These are phyloP conservation scores for Sambucus nigra DNA, from an alignment of 129 eudicot species.

Conservation along the genomic window DNA sequence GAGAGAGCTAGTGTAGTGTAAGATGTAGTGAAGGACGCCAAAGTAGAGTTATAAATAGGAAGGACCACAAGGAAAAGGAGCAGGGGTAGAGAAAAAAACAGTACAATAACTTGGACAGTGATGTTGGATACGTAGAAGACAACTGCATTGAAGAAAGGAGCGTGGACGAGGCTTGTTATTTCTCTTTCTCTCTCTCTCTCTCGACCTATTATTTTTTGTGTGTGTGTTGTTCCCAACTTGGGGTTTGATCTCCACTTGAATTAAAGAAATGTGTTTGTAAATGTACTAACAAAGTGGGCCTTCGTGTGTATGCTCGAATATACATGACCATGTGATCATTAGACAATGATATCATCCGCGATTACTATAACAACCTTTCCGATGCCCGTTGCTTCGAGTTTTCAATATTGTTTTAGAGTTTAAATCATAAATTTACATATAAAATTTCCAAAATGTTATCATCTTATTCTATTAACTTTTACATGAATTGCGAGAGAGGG, in stretches of 20 bases:
- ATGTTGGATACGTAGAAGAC: conserved; percentile 78
- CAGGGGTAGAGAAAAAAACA: conserved; percentile 19
- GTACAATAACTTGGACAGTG: conserved; percentile 39
- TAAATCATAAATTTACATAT: too few species aligned
- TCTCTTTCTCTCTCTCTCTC: neutral
- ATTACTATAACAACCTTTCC: too few species aligned
- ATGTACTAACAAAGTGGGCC: conserved; percentile 51
- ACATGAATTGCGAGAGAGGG: too few species aligned
- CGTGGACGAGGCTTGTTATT: conserved; percentile 13
- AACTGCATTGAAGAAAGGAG: conserved; percentile 33
- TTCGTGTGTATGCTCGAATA: conserved; percentile 27
- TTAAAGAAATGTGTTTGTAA: conserved; percentile 24
- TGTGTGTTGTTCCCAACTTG: conserved; percentile 21
- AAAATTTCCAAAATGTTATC: too few species aligned
- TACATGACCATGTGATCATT: conserved; percentile 54
- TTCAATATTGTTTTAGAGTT: too few species aligned
- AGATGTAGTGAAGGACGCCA: neutral
- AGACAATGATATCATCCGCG: too few species aligned
- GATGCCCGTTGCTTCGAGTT: too few species aligned
- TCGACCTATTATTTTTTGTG: neutral
- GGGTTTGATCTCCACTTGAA: conserved; percentile 30
- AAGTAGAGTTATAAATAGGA: neutral
- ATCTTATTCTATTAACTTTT: too few species aligned
- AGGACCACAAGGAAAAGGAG: conserved; percentile 17
- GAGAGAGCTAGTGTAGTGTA: neutral